phyloP scores from a whole-genome alignment of 306 rosid species.

The Boehmeria nivea region DNA sequence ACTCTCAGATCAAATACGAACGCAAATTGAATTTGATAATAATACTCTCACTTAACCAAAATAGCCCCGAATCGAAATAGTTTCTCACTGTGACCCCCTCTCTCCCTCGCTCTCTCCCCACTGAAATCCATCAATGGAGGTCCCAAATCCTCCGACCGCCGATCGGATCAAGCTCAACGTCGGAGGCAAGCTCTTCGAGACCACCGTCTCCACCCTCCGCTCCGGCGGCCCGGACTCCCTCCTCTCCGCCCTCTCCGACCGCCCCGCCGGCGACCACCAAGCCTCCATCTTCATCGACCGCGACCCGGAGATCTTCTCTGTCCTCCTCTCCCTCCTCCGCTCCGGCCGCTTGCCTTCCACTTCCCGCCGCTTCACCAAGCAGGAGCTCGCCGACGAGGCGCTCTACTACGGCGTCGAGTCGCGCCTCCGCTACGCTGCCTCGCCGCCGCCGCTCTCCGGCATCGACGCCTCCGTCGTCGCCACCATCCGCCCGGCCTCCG shows the following conservation, averaged over 20 bases:
- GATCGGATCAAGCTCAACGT: constrained; percentile 84
- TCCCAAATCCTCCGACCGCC: constrained; percentile 24
- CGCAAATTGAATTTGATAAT: too few relatives aligned
- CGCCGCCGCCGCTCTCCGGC: constrained; percentile 61
- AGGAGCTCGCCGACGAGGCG: constrained; percentile 85
- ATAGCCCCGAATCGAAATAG: too few relatives aligned
- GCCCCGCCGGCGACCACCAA: constrained; percentile 31
- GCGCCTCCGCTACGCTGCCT: constrained; percentile 46
- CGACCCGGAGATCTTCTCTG: constrained; percentile 80
- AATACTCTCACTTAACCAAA: too few relatives aligned
- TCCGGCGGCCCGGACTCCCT: constrained; percentile 75
- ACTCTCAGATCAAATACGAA: too few relatives aligned
- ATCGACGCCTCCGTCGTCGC: constrained; percentile 57
- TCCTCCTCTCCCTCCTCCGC: constrained; percentile 74
- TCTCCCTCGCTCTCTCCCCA: background rate
- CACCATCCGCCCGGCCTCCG: constrained; percentile 61
- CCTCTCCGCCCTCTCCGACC: constrained; percentile 58
- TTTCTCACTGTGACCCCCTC: background rate
- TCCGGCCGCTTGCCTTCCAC: constrained; percentile 65
- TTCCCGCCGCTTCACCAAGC: constrained; percentile 56
- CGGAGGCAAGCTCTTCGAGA: constrained; percentile 80
- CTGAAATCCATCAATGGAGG: constrained; percentile 25
- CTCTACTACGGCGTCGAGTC: constrained; percentile 72
- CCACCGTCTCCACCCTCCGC: constrained; percentile 61
- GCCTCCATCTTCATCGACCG: constrained; percentile 80